Percentiles rank a stretch among this genome's conserved stretches.
These are phyloP conservation scores for Penicillium rolfsii DNA, from an alignment of 2,329 filamentous ascomycete genomes.

Conservation along the genomic window DNA sequence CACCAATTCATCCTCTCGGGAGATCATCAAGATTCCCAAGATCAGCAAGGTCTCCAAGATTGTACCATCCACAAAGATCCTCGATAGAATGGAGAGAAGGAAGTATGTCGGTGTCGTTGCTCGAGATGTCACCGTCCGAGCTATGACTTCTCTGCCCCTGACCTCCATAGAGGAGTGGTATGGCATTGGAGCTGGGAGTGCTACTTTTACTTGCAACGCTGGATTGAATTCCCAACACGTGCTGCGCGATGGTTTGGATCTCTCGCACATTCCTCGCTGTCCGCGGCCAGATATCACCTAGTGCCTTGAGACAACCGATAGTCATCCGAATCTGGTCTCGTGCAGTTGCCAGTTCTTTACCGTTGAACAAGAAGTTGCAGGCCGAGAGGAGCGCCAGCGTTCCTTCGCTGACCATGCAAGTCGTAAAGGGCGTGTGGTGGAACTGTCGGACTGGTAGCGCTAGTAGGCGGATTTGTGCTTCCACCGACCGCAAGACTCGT, in stretches of 20 bases:
- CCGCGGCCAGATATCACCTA: constrained; percentile 46
- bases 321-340: constrained; percentile 49
- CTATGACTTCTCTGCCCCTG: too few relatives aligned
- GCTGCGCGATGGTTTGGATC: constrained; percentile 44
- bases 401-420: constrained; percentile 48
- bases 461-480: constrained; percentile 46
- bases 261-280: constrained; percentile 44
- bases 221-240: too few relatives aligned
- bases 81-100: too few relatives aligned
- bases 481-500: constrained; percentile 43
- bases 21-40: too few relatives aligned
- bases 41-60: too few relatives aligned
- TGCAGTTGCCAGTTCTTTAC: constrained; percentile 39
- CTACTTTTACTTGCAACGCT: too few relatives aligned
- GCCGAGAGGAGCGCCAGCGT: constrained; percentile 42
- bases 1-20: too few relatives aligned
- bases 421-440: constrained; percentile 46
- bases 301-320: constrained; percentile 46
- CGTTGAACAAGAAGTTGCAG: constrained; percentile 40
- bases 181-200: too few relatives aligned
- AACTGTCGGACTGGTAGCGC: constrained; percentile 42
- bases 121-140: too few relatives aligned
- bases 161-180: too few relatives aligned
- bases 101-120: too few relatives aligned
- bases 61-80: too few relatives aligned